These are phyloP conservation scores for Seiridium unicorne DNA, from an alignment of 2,329 filamentous ascomycete genomes.

Conservation along the genomic window DNA sequence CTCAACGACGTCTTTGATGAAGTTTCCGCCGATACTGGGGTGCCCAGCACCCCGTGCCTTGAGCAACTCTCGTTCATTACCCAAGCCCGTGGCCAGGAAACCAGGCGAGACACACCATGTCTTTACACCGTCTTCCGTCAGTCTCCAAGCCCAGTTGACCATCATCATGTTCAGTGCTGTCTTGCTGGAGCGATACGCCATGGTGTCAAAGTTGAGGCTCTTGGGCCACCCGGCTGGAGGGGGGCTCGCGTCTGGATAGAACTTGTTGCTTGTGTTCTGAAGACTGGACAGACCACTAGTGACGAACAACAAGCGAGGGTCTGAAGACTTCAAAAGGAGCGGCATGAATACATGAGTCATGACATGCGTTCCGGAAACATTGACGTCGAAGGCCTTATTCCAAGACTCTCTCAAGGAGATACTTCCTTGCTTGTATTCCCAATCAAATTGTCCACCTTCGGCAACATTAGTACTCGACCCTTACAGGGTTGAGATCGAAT, in stretches of 20 bases:
- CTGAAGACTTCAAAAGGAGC: slow-evolving; percentile 41
- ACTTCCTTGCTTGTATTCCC: slow-evolving; percentile 21
- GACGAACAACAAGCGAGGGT: slow-evolving; percentile 49
- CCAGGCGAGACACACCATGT: slow-evolving; percentile 38
- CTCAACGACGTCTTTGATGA: slow-evolving; percentile 38
- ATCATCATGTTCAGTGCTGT: slow-evolving; percentile 48
- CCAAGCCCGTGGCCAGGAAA: slow-evolving; percentile 38
- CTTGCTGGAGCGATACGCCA: slow-evolving; percentile 37
- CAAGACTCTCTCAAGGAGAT: slow-evolving; percentile 36
- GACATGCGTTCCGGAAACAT: slow-evolving; percentile 45
- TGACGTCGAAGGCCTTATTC: slow-evolving; percentile 48
- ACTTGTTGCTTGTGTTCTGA: slow-evolving; percentile 18
- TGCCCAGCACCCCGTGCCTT: slow-evolving; percentile 28
- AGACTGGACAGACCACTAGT: slow-evolving; percentile 39
- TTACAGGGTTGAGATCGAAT: too few species aligned
- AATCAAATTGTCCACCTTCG: slow-evolving; percentile 27
- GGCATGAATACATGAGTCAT: slow-evolving; percentile 39
- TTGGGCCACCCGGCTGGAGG: slow-evolving; percentile 39
- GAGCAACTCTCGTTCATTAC: slow-evolving; percentile 19
- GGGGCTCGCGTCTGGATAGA: slow-evolving; percentile 12
- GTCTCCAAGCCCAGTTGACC: slow-evolving; percentile 37
- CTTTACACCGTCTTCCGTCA: slow-evolving; percentile 47
- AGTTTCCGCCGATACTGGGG: slow-evolving; percentile 32
- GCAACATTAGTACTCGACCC: slow-evolving; percentile 27
- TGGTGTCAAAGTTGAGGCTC: slow-evolving; percentile 14